Evolutionary conservation across 176 grass and related monocot genomes (phyloP).

Genomic region (Aegilops longissima): DNA sequence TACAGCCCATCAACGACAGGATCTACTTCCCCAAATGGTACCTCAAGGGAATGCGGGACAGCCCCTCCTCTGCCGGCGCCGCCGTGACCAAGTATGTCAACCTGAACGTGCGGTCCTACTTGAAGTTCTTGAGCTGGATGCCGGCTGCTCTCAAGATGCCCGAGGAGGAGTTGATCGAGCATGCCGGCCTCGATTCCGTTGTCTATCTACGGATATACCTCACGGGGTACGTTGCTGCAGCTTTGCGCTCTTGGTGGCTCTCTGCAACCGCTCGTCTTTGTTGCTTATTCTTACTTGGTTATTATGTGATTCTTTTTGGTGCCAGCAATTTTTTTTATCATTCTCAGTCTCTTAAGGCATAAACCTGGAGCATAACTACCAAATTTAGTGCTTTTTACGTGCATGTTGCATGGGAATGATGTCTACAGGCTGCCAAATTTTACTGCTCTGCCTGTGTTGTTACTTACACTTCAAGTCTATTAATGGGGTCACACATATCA

Average conservation of each 20-base stretch:
- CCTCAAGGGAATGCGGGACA: conserved; percentile 80
- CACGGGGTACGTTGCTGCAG: conserved; percentile 51
- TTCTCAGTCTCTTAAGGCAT: background rate
- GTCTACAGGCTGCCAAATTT: background rate
- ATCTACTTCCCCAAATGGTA: conserved; percentile 99
- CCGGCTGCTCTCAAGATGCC: conserved; percentile 81
- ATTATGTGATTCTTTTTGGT: background rate
- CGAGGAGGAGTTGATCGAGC: conserved; percentile 86
- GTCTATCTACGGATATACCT: conserved; percentile 93
- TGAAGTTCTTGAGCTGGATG: conserved; percentile 90
- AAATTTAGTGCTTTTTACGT: background rate
- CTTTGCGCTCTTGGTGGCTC: background rate
- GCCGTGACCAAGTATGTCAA: conserved; percentile 80
- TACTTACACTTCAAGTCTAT: background rate
- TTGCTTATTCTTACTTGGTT: background rate
- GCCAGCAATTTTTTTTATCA: background rate
- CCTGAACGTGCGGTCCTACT: conserved; percentile 61
- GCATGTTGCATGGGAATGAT: background rate
- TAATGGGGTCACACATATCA: background rate
- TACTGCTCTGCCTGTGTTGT: background rate
- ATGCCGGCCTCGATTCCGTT: conserved; percentile 92
- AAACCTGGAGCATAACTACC: background rate
- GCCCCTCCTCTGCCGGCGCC: conserved; percentile 45
- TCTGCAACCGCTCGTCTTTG: background rate
- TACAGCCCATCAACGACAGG: conserved; percentile 95